Percentiles rank a stretch among this genome's conserved stretches.
These are phyloP conservation scores for Penstemon eatonii DNA, from an alignment of 257 asterid species.

Conservation along the genomic window DNA sequence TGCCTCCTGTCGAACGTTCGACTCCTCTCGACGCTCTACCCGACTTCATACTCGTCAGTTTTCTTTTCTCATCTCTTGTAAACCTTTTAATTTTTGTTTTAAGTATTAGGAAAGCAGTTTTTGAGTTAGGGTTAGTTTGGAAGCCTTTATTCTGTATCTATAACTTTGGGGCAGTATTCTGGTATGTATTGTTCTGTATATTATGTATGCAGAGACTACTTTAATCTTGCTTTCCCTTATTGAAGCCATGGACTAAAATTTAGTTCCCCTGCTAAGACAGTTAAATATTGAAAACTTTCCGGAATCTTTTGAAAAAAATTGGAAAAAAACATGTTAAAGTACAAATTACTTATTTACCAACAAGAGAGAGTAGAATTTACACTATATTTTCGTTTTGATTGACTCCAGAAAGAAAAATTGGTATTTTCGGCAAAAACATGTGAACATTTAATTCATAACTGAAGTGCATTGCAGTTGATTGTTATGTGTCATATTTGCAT, in stretches of 20 bases:
- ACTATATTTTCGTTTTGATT: no score
- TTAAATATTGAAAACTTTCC: no score
- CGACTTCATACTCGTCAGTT: slow-evolving; percentile 79
- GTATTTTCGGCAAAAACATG: no score
- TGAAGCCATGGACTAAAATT: no score
- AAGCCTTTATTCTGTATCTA: slow-evolving; percentile 10
- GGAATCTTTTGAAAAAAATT: background rate
- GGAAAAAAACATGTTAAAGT: no score
- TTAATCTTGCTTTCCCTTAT: no score
- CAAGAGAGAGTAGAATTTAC: no score
- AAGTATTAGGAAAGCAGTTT: background rate
- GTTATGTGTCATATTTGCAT: background rate
- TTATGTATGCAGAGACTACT: background rate
- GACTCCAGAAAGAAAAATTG: no score
- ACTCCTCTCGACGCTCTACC: slow-evolving; percentile 61
- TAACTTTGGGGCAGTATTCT: background rate
- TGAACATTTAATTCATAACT: no score
- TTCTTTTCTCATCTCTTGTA: background rate
- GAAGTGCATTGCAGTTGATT: background rate
- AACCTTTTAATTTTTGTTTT: background rate
- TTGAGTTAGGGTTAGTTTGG: slow-evolving; percentile 25
- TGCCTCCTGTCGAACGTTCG: slow-evolving; percentile 72
- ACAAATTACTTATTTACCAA: no score
- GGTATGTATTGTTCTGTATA: slow-evolving; percentile 6
- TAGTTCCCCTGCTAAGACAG: no score